Conservation (phyloP, 345 rosid species). For the Sisymbrium irio region DNA sequence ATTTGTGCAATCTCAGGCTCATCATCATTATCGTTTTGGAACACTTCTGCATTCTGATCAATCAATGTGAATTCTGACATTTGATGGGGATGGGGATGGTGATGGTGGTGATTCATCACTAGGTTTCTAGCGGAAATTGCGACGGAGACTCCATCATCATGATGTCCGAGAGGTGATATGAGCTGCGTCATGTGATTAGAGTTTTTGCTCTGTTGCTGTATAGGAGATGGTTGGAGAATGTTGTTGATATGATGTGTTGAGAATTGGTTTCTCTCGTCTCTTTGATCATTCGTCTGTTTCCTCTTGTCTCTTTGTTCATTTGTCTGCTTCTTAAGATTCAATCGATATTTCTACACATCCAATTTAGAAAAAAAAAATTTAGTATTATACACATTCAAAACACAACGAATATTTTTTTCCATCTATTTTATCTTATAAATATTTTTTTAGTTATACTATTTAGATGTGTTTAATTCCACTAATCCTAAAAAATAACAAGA, state of each 20-base stretch:
- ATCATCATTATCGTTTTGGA: background rate
- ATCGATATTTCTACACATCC: background rate
- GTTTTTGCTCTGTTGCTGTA: background rate
- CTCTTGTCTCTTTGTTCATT: background rate
- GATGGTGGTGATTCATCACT: conserved; percentile 9
- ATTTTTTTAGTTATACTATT: background rate
- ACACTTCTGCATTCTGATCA: background rate
- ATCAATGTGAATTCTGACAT: background rate
- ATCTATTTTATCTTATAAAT: background rate
- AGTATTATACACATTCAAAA: background rate
- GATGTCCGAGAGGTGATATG: background rate
- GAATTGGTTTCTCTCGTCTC: background rate
- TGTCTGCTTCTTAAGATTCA: background rate
- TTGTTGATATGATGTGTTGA: conserved; percentile 5
- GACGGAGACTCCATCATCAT: background rate
- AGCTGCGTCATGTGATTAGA: background rate
- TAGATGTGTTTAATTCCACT: background rate
- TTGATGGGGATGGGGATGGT: background rate
- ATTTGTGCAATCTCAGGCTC: background rate
- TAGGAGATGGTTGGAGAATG: conserved; percentile 1
- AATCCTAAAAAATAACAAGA: background rate
- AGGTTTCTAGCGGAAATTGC: background rate
- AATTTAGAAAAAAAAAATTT: background rate
- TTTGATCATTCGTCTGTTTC: background rate
- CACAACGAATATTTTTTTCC: background rate